Evolutionary conservation across 129 eudicot species (phyloP).

Genomic region (Arctium lappa): DNA sequence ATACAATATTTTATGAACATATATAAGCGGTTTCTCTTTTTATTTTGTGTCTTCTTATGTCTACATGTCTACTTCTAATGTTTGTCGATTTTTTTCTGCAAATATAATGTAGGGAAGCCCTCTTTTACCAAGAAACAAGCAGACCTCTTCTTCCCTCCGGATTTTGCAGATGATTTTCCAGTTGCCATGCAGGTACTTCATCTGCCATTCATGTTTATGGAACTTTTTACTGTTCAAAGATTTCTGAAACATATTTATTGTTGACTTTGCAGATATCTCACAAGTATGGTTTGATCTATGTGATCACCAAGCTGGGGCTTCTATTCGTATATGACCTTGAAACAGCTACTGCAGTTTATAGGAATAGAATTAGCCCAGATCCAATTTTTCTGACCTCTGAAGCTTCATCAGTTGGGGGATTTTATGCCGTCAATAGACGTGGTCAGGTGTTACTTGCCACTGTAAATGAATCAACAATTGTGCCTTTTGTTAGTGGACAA

Average conservation of each 20-base stretch:
- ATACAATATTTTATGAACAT: neutral
- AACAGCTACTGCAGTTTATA: conserved; percentile 87
- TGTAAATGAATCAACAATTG: conserved; percentile 82
- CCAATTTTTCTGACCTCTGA: conserved; percentile 87
- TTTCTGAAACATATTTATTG: conserved; percentile 1
- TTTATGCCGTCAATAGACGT: conserved; percentile 87
- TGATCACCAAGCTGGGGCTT: conserved; percentile 91
- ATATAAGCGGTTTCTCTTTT: neutral
- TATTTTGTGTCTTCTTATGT: neutral
- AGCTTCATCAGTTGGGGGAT: conserved; percentile 90
- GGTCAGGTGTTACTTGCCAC: conserved; percentile 97
- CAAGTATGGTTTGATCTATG: conserved; percentile 78
- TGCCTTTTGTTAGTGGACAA: conserved; percentile 96
- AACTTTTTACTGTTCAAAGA: neutral
- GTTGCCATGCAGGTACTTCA: conserved; percentile 88
- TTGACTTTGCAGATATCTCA: conserved; percentile 70
- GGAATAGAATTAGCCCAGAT: conserved; percentile 94
- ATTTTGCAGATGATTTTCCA: conserved; percentile 93
- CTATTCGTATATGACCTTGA: conserved; percentile 91
- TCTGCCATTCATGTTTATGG: neutral
- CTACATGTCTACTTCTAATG: neutral
- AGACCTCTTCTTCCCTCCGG: conserved; percentile 96
- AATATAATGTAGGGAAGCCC: conserved; percentile 59
- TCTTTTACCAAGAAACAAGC: conserved; percentile 89
- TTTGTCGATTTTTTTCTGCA: neutral